Percentiles rank a stretch among this genome's conserved stretches.
Evolutionary conservation across 768 basidiomycete species (phyloP).

Genomic region (Phylloporus scabripes): DNA sequence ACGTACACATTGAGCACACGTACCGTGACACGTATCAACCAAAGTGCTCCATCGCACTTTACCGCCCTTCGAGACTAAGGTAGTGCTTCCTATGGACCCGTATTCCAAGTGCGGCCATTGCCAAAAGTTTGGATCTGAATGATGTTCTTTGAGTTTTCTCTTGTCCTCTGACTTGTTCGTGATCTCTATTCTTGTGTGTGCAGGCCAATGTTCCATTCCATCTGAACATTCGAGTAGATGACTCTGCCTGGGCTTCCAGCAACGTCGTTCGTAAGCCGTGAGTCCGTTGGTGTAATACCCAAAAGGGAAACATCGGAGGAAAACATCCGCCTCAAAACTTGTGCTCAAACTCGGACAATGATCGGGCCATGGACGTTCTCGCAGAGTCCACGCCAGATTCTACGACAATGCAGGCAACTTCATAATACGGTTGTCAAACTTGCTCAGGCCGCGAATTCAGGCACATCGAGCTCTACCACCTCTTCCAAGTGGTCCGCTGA

Average conservation of each 20-base stretch:
- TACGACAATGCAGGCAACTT: conserved; percentile 34
- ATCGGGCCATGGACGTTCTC: conserved; percentile 47
- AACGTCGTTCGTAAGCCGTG: no score
- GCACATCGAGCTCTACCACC: conserved; percentile 17
- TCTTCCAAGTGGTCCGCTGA: conserved; percentile 73
- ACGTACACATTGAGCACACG: background rate
- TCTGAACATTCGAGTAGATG: conserved; percentile 31
- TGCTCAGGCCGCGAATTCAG: conserved; percentile 21
- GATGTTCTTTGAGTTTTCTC: conserved; percentile 26
- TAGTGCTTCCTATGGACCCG: conserved; percentile 53
- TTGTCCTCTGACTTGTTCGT: conserved; percentile 21
- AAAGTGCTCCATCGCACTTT: conserved; percentile 51
- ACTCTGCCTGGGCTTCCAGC: no score
- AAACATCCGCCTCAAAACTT: conserved; percentile 9
- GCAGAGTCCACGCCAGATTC: conserved; percentile 34
- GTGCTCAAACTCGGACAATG: conserved; percentile 32
- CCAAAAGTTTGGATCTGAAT: conserved; percentile 24
- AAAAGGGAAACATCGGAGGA: conserved; percentile 14
- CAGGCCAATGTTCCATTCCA: conserved; percentile 79
- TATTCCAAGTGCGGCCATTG: conserved; percentile 52
- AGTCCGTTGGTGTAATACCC: no score
- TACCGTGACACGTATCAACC: conserved; percentile 26
- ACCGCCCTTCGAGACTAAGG: conserved; percentile 41
- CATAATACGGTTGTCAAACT: conserved; percentile 38
- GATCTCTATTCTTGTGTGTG: conserved; percentile 33